Evolutionary conservation across 176 grass and related monocot genomes (phyloP), one percentile per base, ranked within the genome.

Genomic region (Puya raimondii): DNA sequence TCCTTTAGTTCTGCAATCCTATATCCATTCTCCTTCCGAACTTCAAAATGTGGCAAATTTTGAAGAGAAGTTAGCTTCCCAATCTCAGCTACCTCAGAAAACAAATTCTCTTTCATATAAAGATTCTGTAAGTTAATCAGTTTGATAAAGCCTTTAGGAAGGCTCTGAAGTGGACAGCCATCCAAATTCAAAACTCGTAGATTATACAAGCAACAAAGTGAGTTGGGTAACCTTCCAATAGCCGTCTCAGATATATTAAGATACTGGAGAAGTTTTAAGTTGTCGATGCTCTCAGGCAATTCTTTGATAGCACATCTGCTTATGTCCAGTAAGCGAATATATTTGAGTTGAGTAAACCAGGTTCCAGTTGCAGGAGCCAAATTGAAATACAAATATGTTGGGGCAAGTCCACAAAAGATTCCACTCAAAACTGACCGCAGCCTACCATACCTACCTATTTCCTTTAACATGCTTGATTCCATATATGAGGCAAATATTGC

Each of bases 11-110:
- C 63, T 22, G 14, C 20, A 2, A 83, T 64, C 59, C 63, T 10
- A 51, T 53, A 29, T 15, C 75, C 74, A 4, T 2, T 2, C 69
- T 69, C 49, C 50, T 73, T 69, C 29, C 11, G 64, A 29, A 83
- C 63, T 7, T 11, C 1, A 51, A 78, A 83, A 5, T 0, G 1
- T 2, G 0, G 0, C 4, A 78, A 1, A 10, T 3, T 29, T 73
- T 18, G 75, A 7, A 83, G 81, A 48, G 51, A 83, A 0, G 50
- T 78, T 50, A 78, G 15, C 70, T 78, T 81, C 14, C 84, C 78
- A 78, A 86, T 76, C 42, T 74, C 68, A 12, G 3, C 49, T 65
- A 86, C 18, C 74, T 11, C 51, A 21, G 73, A 68, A 84, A 85
- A 50, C 69, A 53, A 3, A n/a, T 59, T 1, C 5, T 2, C 9